These are phyloP conservation scores for Trichoderma harzianum DNA, from an alignment of 2,329 filamentous ascomycete genomes.

Conservation along the genomic window DNA sequence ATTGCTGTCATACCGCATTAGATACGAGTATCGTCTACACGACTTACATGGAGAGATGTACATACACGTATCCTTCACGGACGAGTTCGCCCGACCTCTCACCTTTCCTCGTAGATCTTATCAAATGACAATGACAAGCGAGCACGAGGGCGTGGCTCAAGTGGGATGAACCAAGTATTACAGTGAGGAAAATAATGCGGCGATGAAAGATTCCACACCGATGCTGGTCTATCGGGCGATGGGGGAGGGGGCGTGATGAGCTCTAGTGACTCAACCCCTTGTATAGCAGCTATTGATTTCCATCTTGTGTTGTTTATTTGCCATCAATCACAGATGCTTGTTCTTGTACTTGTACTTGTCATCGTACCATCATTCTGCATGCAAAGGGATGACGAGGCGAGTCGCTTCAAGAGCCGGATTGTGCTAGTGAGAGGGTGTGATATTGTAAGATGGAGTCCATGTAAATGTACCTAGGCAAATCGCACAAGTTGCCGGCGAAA, in stretches of 20 bases:
- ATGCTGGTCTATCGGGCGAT: background rate
- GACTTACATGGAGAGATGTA: too few relatives aligned
- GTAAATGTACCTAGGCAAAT: background rate
- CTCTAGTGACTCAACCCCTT: background rate
- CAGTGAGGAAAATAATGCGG: too few relatives aligned
- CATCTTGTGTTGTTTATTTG: background rate
- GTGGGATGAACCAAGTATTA: background rate
- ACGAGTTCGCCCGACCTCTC: too few relatives aligned
- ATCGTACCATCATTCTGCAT: background rate
- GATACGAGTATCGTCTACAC: background rate
- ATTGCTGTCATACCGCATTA: background rate
- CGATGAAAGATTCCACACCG: background rate
- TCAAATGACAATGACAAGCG: background rate
- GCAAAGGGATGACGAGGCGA: background rate
- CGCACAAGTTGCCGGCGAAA: background rate
- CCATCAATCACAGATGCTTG: background rate
- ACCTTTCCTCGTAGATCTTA: background rate
- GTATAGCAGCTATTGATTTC: background rate
- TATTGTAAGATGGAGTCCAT: too few relatives aligned
- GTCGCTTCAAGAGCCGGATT: background rate
- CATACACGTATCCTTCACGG: too few relatives aligned
- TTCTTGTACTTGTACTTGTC: background rate
- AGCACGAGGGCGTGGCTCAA: background rate
- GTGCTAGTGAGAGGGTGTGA: background rate
- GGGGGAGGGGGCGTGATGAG: background rate